Conservation (phyloP, 2,329 filamentous ascomycete genomes). For the Alternaria gansuensis region DNA sequence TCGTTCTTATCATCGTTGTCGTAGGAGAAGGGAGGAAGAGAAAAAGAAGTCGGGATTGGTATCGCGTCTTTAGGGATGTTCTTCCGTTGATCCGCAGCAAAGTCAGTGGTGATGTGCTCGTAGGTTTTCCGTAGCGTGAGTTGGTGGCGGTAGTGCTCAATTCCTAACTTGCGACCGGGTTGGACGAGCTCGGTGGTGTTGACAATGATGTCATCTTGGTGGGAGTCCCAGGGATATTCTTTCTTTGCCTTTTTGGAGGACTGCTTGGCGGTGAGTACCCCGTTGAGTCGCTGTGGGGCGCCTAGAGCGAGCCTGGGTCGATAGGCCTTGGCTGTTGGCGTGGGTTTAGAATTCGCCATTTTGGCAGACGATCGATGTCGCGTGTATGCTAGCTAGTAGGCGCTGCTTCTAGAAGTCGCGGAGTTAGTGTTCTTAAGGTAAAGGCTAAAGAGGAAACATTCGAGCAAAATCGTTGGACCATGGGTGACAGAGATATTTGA, state of each 20-base stretch:
- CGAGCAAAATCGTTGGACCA: neutral
- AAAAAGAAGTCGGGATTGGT: neutral
- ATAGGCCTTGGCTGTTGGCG: neutral
- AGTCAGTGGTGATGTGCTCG: conserved; percentile 1
- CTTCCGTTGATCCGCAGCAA: neutral
- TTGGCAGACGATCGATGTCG: neutral
- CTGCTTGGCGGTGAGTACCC: neutral
- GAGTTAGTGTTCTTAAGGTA: neutral
- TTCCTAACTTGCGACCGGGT: neutral
- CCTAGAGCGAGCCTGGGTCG: neutral
- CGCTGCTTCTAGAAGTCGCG: neutral
- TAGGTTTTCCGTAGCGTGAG: conserved; percentile 8
- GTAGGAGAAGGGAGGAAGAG: fast-evolving
- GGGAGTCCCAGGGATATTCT: conserved; percentile 21
- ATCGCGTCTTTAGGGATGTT: neutral
- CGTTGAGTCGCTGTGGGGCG: neutral
- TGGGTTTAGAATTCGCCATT: neutral
- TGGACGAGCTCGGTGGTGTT: conserved; percentile 23
- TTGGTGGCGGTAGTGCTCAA: conserved; percentile 21
- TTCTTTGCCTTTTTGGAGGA: neutral
- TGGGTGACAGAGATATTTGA: neutral
- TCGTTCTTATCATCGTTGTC: no score
- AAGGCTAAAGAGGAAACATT: neutral
- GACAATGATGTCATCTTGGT: conserved; percentile 30
- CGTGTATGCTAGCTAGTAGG: neutral